Evolutionary conservation across 495 filamentous ascomycete genomes (phyloP), one percentile per base, ranked within the genome.

Genomic region (Xylaria telfairii): DNA sequence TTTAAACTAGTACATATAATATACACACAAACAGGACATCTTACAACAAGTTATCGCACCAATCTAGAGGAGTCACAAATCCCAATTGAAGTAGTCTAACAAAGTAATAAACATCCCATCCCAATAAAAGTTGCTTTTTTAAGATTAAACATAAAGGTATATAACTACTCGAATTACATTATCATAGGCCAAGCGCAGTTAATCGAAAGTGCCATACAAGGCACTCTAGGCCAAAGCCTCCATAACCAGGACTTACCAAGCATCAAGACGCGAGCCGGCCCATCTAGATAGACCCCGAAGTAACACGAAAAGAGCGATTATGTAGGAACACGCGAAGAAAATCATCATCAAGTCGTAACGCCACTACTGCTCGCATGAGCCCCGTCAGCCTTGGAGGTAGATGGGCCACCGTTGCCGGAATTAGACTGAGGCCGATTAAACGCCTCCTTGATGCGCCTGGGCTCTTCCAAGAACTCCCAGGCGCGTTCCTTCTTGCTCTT

Each of bases 401-500:
- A 70, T 26, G 68, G 41, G n/a, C 49, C 60, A 9, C 7, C 65
- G 6, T 42, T 34, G 8, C 6, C 21, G 8, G 46, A 32, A 42
- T 30, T 19, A 26, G 64, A 30, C 41, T 62, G 9, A 19, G 12
- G 47, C 46, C 53, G 30, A 57, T 51, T 24, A 6, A 41, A 12
- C 13, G 69, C 56, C 39, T 78, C 76, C 75, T 73, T 81, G 28
- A 81, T 67, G 56, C 67, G 70, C 26, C 70, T 60, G 32, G 83
- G 83, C 34, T 84, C 77, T 68, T 81, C 77, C 15, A 85, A 53
- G 4, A 80, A 74, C n/a, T 83, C 83, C 73, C 78, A 83, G 24
- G 76, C 84, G 69, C 75, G 81, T 74, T 85, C 81, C 74, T 75
- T 83, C 71, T 81, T 82, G 49, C 79, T 83, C 76, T 73, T 82